These are phyloP conservation scores for Diaporthe australafricana DNA, from an alignment of 2,329 filamentous ascomycete genomes.

Conservation along the genomic window DNA sequence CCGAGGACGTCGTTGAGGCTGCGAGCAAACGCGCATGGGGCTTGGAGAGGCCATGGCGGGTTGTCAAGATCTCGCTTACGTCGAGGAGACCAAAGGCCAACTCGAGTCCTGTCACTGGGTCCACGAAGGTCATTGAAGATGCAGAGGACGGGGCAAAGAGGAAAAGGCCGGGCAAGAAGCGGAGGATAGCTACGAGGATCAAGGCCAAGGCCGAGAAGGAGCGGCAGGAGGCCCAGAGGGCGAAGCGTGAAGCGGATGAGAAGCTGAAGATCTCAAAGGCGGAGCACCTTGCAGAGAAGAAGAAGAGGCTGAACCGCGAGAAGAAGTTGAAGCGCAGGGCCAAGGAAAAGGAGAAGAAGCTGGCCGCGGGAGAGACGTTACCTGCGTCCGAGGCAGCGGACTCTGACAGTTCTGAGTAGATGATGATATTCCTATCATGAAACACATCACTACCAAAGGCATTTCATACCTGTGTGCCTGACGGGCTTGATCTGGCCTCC, in stretches of 20 bases:
- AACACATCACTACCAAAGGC: neutral
- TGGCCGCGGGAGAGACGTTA: conserved; percentile 38
- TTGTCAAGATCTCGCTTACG: conserved; percentile 57
- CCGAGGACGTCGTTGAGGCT: conserved; percentile 60
- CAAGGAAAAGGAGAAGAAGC: conserved; percentile 68
- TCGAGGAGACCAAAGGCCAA: conserved; percentile 38
- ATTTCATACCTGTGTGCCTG: neutral
- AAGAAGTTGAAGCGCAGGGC: conserved; percentile 70
- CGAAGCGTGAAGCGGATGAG: conserved; percentile 51
- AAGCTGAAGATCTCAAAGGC: conserved; percentile 62
- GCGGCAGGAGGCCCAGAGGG: neutral
- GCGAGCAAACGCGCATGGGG: conserved; percentile 65
- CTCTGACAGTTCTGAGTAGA: neutral
- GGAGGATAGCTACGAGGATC: conserved; percentile 62
- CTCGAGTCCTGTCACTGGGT: neutral
- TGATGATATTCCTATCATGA: neutral
- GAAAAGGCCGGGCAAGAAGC: conserved; percentile 68
- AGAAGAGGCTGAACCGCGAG: conserved; percentile 69
- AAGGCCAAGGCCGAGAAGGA: conserved; percentile 56
- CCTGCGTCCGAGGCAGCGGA: neutral
- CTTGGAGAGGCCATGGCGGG: conserved; percentile 70
- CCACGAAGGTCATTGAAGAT: conserved; percentile 30
- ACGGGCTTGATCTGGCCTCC: neutral
- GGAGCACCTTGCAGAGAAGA: conserved; percentile 69
- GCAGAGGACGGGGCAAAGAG: conserved; percentile 48